Evolutionary conservation across 805 yeast genomes (phyloP).

Genomic region (Cyberlindnera japonica): DNA sequence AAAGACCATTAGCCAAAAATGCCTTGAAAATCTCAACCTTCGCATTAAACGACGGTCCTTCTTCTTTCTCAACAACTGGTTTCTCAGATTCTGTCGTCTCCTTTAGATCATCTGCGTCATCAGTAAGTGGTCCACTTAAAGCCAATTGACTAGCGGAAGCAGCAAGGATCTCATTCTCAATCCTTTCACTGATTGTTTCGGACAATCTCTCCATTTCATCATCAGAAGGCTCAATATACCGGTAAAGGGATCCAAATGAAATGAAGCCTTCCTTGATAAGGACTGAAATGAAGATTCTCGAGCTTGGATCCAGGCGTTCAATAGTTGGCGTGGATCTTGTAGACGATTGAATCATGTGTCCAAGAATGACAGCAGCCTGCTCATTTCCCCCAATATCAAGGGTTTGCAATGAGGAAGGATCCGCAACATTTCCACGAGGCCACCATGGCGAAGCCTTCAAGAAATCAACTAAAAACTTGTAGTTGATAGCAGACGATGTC

Average conservation of each 20-base stretch:
- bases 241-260: conserved; percentile 57
- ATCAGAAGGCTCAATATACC: conserved; percentile 51
- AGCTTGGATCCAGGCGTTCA: conserved; percentile 29
- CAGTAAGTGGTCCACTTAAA: conserved; percentile 78
- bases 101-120: conserved; percentile 48
- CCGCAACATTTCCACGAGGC: conserved; percentile 42
- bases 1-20: conserved; percentile 55
- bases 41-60: conserved; percentile 21
- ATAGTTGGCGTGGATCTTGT: conserved; percentile 11
- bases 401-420: conserved; percentile 30
- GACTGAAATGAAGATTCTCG: conserved; percentile 41
- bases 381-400: conserved; percentile 51
- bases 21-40: conserved; percentile 49
- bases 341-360: conserved; percentile 35
- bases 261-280: conserved; percentile 65
- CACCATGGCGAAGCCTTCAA: conserved; percentile 62
- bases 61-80: conserved; percentile 2
- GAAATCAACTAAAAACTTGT: conserved; percentile 45
- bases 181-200: conserved; percentile 39
- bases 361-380: conserved; percentile 49
- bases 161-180: conserved; percentile 53
- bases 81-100: conserved; percentile 9
- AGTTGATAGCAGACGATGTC: conserved; percentile 40
- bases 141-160: conserved; percentile 80
- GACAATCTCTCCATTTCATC: conserved; percentile 43